Percentiles rank a stretch among this genome's conserved stretches.
These are phyloP conservation scores for Hymenotorrendiella dingleyae DNA, from an alignment of 2,329 filamentous ascomycete species.

Conservation along the genomic window DNA sequence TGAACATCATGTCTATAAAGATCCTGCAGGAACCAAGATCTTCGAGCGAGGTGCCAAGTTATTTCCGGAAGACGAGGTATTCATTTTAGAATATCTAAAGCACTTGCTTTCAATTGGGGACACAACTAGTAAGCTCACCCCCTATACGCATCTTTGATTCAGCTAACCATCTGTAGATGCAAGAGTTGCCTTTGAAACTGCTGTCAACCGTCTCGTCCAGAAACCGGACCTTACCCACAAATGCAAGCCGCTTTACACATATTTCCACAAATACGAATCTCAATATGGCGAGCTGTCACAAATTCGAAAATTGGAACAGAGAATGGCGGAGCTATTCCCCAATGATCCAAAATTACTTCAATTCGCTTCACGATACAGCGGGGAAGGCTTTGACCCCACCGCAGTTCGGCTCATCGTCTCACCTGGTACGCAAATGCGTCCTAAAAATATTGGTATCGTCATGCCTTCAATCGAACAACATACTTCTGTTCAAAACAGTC, in stretches of 20 bases:
- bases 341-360: conserved; percentile 71
- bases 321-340: conserved; percentile 91
- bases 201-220: conserved; percentile 72
- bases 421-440: conserved; percentile 68
- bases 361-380: conserved; percentile 72
- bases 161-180: conserved; percentile 58
- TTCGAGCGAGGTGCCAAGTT: conserved; percentile 91
- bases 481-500: conserved; percentile 35
- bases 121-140: conserved; percentile 68
- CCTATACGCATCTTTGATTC: too few relatives aligned
- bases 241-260: conserved; percentile 79
- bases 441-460: conserved; percentile 46
- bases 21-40: conserved; percentile 86
- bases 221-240: conserved; percentile 70
- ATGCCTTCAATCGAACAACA: conserved; percentile 50
- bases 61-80: conserved; percentile 88
- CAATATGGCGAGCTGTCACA: conserved; percentile 89
- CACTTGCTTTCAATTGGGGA: conserved; percentile 90
- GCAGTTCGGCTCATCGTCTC: conserved; percentile 78
- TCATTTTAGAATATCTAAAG: conserved; percentile 93
- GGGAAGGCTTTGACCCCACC: conserved; percentile 73
- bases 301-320: conserved; percentile 81
- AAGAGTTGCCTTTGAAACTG: conserved; percentile 91
- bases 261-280: conserved; percentile 93
- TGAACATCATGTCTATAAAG: conserved; percentile 94